Base-by-base conservation (phyloP, 495 filamentous ascomycete species). In the Monascus purpureus region DNA sequence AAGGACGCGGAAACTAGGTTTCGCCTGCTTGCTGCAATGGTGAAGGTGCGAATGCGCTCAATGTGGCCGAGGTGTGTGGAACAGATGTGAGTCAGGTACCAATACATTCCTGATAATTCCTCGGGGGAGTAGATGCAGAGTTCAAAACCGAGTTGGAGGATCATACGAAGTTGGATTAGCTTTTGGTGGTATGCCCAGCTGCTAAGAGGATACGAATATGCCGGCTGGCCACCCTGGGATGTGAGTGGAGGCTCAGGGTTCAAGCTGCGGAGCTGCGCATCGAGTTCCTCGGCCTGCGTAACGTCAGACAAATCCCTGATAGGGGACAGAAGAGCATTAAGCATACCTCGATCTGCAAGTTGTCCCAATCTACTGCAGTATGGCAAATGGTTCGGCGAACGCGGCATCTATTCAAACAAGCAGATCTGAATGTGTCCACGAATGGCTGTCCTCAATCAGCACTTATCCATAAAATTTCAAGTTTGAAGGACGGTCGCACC, bases 141-240 rank as follows among this genome's bases (percentile, higher is more conserved):
- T 52, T 96, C 90, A 48, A 99, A 95, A n/a, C 90, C 90, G 32
- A 94, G 75, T 50, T 94, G 84, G 8, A 94, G 65, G 28, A 90
- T 77, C 63, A 77, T 80, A 37, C 87, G 78, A 70, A 95, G 81
- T 42, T 90, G 74, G 6, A 66, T 71, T 2, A 95, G 65, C 49
- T 93, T 96, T 45, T 93, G 80, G 33, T 83, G 71, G 47, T 88
- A 90, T 0, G 76, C 71, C 90, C 90, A 97, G 4, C 77, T 81
- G 4, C 80, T 82, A 1, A 97, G 65, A 0, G 87, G 83, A 43
- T 75, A 80, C 0, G 70, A 69, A 46, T 62, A 78, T 8, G 67
- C 64, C 13, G 64, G 50, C 33, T 66, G 60, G 12, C 43, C 55
- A 17, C 59, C 50, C 13, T 56, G 52, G 29, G 55, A 40, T 55